Evolutionary conservation across 441 rosid species (phyloP), one percentile per base, ranked within the genome.

Genomic region (Populus hybrid): DNA sequence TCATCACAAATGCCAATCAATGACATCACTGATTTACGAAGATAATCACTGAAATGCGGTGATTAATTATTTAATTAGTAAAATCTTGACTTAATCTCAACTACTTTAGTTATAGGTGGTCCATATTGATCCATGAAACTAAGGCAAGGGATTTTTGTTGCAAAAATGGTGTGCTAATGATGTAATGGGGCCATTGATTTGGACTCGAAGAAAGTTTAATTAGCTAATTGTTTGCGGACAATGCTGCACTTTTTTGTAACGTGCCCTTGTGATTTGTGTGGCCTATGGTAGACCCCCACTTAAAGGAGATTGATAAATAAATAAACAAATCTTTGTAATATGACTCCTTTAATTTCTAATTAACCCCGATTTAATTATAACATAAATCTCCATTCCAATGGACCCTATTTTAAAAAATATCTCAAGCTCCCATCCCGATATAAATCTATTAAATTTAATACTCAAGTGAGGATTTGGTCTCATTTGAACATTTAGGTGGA

Each of bases 11-110:
- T 53, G 20, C 40, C 18, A 69, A 21, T 69, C 53, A 69, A 36
- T 2, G 69, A 28, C 6, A 5, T 26, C 69, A 20, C 20, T 53
- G 18, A 66, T 66, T 66, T 66, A 66, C 35, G 7, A 14, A 32
- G 69, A 23, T 24, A 65, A 26, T 12, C 69, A 12, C 34, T 12
- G 73, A 69, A 24, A 26, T 40, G 10, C 7, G 63, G 20, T 6
- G 30, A 10, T 40, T 23, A 67, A 72, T 66, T 67, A 76, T n/a
- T 67, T 72, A 57, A 76, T 46, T 26, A 42, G 46, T 72, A 67
- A 16, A 8, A 69, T 28, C 9, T 65, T 75, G 78, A 65, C 75
- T 61, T 34, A 24, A 11, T 53, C 70, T 36, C 36, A n/a, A 59
- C 63, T 14, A 1, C 20, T 53, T 40, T 63, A 11, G 74, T 9